Evolutionary conservation across 108 stramenopile species (phyloP).

Genomic region (Heterococcus sp.): DNA sequence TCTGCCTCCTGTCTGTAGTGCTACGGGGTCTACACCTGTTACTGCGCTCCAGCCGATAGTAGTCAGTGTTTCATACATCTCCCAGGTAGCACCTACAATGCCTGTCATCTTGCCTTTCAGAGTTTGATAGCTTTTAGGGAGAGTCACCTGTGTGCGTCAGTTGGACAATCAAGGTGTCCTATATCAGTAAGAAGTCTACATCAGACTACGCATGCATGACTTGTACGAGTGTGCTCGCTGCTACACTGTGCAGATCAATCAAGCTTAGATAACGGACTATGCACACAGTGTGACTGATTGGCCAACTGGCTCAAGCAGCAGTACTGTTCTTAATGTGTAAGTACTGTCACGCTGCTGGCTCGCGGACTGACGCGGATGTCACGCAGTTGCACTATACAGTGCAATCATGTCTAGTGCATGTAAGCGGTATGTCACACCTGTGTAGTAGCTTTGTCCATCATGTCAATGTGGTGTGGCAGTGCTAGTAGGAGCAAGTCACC

Average conservation of each 20-base stretch:
- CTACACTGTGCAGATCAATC: too few species aligned
- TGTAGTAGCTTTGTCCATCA: constrained; percentile 2
- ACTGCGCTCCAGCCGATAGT: constrained; percentile 11
- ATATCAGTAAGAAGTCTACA: constrained; percentile 1
- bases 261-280: too few species aligned
- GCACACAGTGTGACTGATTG: too few species aligned
- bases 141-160: too few species aligned
- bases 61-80: constrained; percentile 33
- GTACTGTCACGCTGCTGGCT: background rate
- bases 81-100: constrained; percentile 29
- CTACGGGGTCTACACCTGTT: background rate
- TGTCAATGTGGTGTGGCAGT: constrained; percentile 50
- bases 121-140: constrained; percentile 3
- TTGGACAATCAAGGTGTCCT: too few species aligned
- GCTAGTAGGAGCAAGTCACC: constrained; percentile 53
- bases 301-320: too few species aligned
- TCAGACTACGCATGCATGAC: background rate
- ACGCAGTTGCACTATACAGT: too few species aligned
- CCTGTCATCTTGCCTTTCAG: constrained; percentile 40
- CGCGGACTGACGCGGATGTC: background rate
- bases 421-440: background rate
- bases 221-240: too few species aligned
- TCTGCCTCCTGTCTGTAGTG: background rate
- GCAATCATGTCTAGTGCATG: background rate
- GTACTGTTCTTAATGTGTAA: too few species aligned